Conservation (phyloP, 192 early-diverging fungal species). For the Entophlyctis luteolus region DNA sequence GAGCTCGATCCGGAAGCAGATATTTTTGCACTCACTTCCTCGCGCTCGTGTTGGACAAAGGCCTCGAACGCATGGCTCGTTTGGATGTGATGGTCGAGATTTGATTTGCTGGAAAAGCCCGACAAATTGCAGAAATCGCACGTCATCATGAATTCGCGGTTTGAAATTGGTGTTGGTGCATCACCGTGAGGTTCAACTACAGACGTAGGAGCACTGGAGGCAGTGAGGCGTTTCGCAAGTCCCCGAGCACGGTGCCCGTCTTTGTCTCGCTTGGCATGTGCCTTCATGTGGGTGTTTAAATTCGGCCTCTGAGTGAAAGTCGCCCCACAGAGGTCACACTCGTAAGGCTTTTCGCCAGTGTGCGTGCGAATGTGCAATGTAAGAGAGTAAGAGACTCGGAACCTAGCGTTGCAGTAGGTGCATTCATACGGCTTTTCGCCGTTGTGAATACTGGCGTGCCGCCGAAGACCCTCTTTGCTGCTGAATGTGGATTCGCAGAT, state of each 20-base stretch:
- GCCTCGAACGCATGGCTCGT: background rate
- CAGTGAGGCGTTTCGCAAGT: background rate
- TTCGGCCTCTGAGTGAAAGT: background rate
- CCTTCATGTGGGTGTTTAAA: background rate
- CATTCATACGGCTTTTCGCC: constrained; percentile 21
- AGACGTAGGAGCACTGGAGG: too few relatives aligned
- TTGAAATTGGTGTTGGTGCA: background rate
- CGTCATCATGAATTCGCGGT: background rate
- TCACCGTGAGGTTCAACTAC: too few relatives aligned
- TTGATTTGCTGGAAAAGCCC: background rate
- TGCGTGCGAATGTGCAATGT: constrained; percentile 22
- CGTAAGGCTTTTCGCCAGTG: constrained; percentile 17
- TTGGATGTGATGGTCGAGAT: background rate
- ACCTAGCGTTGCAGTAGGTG: constrained; percentile 4
- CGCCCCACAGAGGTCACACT: constrained; percentile 3
- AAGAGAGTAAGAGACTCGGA: constrained; percentile 18
- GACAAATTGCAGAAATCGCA: background rate
- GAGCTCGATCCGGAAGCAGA: background rate
- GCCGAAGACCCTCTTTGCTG: background rate
- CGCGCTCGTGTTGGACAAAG: background rate
- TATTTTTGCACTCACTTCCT: background rate
- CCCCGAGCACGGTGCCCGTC: background rate
- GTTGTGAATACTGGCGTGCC: constrained; percentile 7
- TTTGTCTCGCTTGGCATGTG: background rate
- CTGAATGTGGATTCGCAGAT: background rate